These are phyloP conservation scores for Leptomonas pyrrhocoris DNA, from an alignment of 208 protist species.

Conservation along the genomic window DNA sequence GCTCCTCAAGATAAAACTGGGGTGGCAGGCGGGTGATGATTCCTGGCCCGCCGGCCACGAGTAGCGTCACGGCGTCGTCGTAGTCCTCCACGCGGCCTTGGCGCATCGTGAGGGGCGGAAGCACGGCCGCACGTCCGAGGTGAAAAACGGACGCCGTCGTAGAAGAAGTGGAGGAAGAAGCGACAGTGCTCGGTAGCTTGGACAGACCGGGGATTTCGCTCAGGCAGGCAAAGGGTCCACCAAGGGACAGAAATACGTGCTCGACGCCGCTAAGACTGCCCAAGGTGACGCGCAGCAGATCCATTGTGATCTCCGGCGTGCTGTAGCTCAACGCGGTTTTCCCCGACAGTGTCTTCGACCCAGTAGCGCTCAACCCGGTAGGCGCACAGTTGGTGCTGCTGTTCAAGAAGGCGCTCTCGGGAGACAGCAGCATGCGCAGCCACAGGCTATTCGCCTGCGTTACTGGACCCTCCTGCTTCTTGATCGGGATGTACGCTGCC, in stretches of 20 bases:
- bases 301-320: constrained; percentile 28
- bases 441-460: constrained; percentile 65
- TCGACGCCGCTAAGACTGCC: constrained; percentile 42
- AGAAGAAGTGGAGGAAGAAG: not conserved
- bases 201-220: constrained; percentile 3
- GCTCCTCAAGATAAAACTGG: constrained; percentile 88
- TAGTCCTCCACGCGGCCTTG: constrained; percentile 88
- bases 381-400: not conserved
- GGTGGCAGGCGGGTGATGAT: constrained; percentile 74
- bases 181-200: not conserved
- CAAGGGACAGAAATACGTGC: constrained; percentile 43
- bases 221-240: constrained; percentile 10
- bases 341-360: too few species aligned
- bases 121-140: constrained; percentile 37
- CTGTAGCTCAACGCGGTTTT: not conserved
- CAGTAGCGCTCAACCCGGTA: too few species aligned
- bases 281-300: constrained; percentile 54
- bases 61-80: constrained; percentile 85
- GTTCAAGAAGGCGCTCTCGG: constrained; percentile 30
- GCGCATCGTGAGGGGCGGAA: constrained; percentile 68
- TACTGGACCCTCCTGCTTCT: constrained; percentile 20
- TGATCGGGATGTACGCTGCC: not conserved
- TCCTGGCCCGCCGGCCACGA: constrained; percentile 57
- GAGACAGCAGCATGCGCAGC: constrained; percentile 66
- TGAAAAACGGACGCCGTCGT: constrained; percentile 30